Evolutionary conservation across 2,329 filamentous ascomycete species (phyloP), one percentile per base, ranked within the genome.

Genomic region (Dactylellina sp.): DNA sequence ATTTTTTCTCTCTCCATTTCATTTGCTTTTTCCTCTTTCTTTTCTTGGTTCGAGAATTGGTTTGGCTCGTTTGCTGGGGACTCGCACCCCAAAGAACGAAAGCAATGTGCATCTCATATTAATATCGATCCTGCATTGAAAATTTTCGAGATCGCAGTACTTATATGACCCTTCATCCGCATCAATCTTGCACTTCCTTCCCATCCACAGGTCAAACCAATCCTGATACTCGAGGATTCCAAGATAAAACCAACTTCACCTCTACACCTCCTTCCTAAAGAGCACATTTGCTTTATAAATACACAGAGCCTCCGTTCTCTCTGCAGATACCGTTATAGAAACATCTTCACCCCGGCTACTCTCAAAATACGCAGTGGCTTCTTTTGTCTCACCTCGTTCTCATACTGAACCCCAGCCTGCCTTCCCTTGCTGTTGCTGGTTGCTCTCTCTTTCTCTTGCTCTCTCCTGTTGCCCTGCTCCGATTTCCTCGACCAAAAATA

Each of bases 91-190:
- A 20, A 39, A 42, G n/a, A n/a, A 25, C 22, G 11, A 22, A 61
- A 20, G 20, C 24, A 44, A n/a, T 39, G 20, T 57, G 53, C 63
- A 68, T 74, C 71, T 71, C 70, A 60, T 62, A 64, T 56, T 71
- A 55, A 70, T 62, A 66, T 76, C 61, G 35, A 71, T 28, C 18
- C 52, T 64, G 66, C 66, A 64, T 64, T 59, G 37, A 59, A 71
- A 71, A 57, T 40, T 57, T 53, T 55, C 24, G 50, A 60, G 59
- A 64, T 71, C 60, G 46, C 74, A 76, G 75, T 75, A 77, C 70
- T 76, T 75, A 76, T 76, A 75, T 59, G 59, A 59, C 70, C 60
- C 71, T 71, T 75, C 75, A 60, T 70, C 75, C 76, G 75, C 76
- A 49, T 76, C 72, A 70, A 66, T 71, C 60, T 68, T 53, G 44